These are phyloP conservation scores for Dryas octopetala DNA, from an alignment of 306 rosid genomes.

Conservation along the genomic window DNA sequence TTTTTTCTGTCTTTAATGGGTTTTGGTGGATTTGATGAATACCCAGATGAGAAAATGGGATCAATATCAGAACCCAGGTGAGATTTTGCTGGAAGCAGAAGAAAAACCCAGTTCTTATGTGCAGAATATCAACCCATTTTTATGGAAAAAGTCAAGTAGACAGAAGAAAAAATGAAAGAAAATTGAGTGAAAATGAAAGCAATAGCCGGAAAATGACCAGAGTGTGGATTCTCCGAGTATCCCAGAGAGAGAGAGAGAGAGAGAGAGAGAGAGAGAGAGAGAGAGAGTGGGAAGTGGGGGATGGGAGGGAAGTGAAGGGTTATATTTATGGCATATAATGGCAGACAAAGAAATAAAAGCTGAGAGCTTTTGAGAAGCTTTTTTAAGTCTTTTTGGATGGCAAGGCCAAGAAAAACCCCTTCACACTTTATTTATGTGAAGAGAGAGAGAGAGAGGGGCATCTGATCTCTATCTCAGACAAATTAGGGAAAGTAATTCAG, in stretches of 20 bases:
- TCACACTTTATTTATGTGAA: no score
- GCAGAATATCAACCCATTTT: conserved; percentile 12
- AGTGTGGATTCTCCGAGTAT: background rate
- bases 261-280: background rate
- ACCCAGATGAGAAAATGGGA: conserved; percentile 7
- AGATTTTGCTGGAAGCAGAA: background rate
- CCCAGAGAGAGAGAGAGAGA: background rate
- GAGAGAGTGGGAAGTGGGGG: conserved; percentile 13
- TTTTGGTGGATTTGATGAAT: background rate
- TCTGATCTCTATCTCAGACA: background rate
- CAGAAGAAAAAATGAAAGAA: background rate
- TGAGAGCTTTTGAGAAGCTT: conserved; percentile 34
- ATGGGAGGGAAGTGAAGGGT: background rate
- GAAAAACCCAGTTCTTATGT: background rate
- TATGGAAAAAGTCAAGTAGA: background rate
- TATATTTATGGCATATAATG: conserved; percentile 41
- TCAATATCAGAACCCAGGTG: background rate
- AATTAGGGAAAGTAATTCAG: conserved; percentile 15
- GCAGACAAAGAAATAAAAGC: conserved; percentile 49
- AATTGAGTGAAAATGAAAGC: background rate
- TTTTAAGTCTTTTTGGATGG: conserved; percentile 30
- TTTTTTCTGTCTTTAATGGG: background rate
- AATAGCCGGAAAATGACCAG: conserved; percentile 6
- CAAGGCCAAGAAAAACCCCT: conserved; percentile 27
- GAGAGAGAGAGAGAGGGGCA: background rate